Evolutionary conservation across 495 filamentous ascomycete genomes (phyloP).

Genomic region (Cercophora samala): DNA sequence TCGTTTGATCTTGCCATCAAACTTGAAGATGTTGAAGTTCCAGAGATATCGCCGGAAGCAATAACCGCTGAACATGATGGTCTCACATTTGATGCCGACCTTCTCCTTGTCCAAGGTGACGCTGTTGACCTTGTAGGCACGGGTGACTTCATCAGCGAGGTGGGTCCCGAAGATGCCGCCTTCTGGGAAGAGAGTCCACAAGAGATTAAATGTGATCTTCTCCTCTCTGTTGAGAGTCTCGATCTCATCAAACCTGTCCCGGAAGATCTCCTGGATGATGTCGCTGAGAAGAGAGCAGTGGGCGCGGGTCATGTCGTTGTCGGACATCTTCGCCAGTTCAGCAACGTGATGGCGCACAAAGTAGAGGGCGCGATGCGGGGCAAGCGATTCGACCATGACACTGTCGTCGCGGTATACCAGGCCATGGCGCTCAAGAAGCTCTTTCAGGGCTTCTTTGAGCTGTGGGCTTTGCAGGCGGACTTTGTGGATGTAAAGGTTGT

Average conservation of each 20-base stretch:
- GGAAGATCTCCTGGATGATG: constrained; percentile 16
- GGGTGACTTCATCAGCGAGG: not conserved
- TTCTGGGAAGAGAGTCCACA: constrained; percentile 21
- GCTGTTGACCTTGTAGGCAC: not conserved
- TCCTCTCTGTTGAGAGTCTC: constrained; percentile 17
- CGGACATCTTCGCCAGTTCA: constrained; percentile 15
- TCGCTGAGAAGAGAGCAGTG: constrained; percentile 12
- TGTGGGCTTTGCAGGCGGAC: constrained; percentile 18
- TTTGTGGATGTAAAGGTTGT: constrained; percentile 13
- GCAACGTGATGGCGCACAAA: constrained; percentile 16
- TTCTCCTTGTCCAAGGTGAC: not conserved
- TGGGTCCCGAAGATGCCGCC: constrained; percentile 8
- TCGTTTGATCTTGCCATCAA: not conserved
- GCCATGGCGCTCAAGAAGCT: not conserved
- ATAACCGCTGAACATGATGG: not conserved
- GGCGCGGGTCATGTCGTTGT: constrained; percentile 13
- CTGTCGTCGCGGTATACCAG: constrained; percentile 8
- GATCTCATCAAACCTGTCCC: constrained; percentile 11
- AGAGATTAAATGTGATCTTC: constrained; percentile 14
- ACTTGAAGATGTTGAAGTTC: not conserved
- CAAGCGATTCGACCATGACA: constrained; percentile 8
- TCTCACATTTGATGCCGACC: not conserved
- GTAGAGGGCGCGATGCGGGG: constrained; percentile 16
- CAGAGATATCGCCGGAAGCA: not conserved
- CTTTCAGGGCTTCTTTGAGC: constrained; percentile 12